Conservation (phyloP, 495 filamentous ascomycete species). For the Neurospora sp. region DNA sequence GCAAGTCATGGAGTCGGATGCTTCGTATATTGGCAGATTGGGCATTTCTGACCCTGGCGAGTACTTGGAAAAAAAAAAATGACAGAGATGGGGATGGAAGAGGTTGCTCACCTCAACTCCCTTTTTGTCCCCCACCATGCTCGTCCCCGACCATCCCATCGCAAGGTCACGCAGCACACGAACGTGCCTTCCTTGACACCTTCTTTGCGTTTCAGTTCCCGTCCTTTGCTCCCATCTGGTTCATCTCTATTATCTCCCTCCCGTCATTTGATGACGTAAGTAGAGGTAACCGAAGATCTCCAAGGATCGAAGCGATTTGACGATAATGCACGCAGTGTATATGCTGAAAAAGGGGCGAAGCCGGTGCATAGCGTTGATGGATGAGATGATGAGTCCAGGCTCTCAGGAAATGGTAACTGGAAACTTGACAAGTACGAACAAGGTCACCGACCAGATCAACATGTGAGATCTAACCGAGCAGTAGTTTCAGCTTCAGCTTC, state of each 20-base stretch:
- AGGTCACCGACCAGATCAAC: background rate
- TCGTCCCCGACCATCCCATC: background rate
- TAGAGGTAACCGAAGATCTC: background rate
- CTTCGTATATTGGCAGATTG: no score
- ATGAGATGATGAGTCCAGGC: background rate
- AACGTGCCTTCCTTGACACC: background rate
- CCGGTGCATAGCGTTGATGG: no score
- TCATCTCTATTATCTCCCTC: background rate
- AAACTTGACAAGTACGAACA: background rate
- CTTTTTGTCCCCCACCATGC: background rate
- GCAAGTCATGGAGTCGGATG: no score
- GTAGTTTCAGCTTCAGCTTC: background rate
- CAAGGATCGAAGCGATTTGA: background rate
- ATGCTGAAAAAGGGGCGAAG: background rate
- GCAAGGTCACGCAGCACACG: background rate
- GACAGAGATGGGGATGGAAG: no score
- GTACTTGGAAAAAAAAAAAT: no score
- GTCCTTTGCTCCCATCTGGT: background rate
- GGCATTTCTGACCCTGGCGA: no score
- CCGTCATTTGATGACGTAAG: no score
- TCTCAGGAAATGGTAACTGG: background rate
- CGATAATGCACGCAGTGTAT: background rate
- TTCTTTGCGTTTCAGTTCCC: background rate
- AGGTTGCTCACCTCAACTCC: no score
- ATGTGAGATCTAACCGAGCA: background rate